Evolutionary conservation across 169 alveolate genomes (phyloP), one percentile per base, ranked within the genome.

Genomic region (Eimeria tenella): DNA sequence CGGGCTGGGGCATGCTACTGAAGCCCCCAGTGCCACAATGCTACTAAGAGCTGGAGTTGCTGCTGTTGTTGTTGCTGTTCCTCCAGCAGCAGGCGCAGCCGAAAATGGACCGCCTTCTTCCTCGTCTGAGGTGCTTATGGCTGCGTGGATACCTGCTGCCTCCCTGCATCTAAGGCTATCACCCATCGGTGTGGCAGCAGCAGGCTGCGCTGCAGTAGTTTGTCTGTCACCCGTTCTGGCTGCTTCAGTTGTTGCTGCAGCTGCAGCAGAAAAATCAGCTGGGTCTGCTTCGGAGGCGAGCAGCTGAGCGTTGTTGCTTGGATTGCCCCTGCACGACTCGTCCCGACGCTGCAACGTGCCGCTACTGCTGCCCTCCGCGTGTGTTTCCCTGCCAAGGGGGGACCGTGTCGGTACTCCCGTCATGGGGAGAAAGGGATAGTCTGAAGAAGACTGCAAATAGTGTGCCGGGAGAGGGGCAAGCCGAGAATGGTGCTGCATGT

Each of bases 381-480:
- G 71, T 56, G 89, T 53, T 25, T n/a, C 52, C 55, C 89, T 70
- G 53, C 55, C 89, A 79, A 56, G 52, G 53, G 89, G 73, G 89
- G 89, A 21, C 89, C 89, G 31, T 23, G 89, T 55, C 50, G 89
- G 91, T 74, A 83, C 77, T 56, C 91, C 49, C 91, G 25, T 42
- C 63, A 83, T 58, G 65, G 91, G 23, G 63, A 60, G 42, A 58
- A 52, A 60, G 62, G 91, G 91, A 42, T 60, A 83, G 60, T 83
- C 91, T 13, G 68, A 62, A 21, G 79, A 25, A 42, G 62, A 56
- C 49, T 60, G 79, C 77, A 62, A 25, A 62, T 62, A 42, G 52
- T 83, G 91, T 6, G 77, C 62, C 49, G 77, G 65, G 49, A 62
- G 62, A 31, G 79, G 79, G 21, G 91, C 63, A 55, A 83, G 42